Percentiles rank a stretch among this genome's conserved stretches.
Evolutionary conservation across 2,329 filamentous ascomycete species (phyloP).

Genomic region (Beauveria caledonica): DNA sequence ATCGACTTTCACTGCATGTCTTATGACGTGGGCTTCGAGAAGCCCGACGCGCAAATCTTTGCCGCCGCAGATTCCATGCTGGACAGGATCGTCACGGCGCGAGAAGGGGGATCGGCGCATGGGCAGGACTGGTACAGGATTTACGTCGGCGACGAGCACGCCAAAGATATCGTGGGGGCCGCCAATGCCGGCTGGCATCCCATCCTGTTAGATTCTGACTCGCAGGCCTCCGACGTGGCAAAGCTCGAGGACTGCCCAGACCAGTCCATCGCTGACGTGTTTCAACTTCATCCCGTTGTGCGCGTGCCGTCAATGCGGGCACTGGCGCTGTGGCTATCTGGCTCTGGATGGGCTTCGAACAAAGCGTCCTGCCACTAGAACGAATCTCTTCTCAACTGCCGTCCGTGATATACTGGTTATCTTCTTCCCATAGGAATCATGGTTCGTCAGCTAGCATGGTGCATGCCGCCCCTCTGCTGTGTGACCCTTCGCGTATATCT

Average conservation of each 20-base stretch:
- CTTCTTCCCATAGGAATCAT: not conserved
- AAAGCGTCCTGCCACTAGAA: not conserved
- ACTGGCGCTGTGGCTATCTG: constrained; percentile 1
- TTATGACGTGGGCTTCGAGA: constrained; percentile 54
- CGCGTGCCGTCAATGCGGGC: constrained; percentile 15
- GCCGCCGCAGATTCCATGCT: constrained; percentile 41
- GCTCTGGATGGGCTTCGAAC: not conserved
- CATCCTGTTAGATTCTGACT: constrained; percentile 16
- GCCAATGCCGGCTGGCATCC: constrained; percentile 18
- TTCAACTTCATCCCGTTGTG: constrained; percentile 11
- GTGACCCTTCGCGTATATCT: not conserved
- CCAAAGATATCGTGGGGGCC: constrained; percentile 43
- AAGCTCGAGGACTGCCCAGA: constrained; percentile 11
- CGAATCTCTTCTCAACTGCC: not conserved
- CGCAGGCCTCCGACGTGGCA: not conserved
- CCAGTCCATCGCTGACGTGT: constrained; percentile 11
- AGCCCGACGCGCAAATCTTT: constrained; percentile 51
- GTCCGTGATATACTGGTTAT: not conserved
- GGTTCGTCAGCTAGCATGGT: not conserved
- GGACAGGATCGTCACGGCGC: constrained; percentile 19
- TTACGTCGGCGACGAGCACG: constrained; percentile 46
- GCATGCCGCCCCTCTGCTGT: not conserved
- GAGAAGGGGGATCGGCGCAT: constrained; percentile 9
- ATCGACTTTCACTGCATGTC: constrained; percentile 54
- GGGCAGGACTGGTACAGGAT: constrained; percentile 30